Percentiles rank a stretch among this genome's conserved stretches.
phyloP scores from a whole-genome alignment of 495 filamentous ascomycete species.

The Penicillium daleae region DNA sequence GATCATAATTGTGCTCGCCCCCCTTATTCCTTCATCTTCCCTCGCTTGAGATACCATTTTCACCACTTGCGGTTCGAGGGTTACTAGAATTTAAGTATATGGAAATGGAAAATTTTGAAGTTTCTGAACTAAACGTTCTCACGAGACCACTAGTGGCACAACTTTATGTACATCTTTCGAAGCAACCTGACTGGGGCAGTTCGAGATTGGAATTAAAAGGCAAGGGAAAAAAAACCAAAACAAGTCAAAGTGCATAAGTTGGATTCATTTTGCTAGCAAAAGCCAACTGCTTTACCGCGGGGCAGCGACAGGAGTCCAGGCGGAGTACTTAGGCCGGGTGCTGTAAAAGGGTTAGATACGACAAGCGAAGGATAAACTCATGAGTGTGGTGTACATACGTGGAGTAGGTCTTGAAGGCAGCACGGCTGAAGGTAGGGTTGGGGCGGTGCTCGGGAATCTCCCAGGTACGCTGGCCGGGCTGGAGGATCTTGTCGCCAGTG shows the following conservation, averaged over 20 bases:
- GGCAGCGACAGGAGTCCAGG: conserved; percentile 52
- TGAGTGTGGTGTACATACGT: conserved; percentile 64
- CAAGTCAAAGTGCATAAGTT: conserved; percentile 19
- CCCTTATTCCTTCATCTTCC: conserved; percentile 25
- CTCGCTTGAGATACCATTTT: conserved; percentile 37
- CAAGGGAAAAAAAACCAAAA: conserved; percentile 23
- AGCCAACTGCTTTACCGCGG: conserved; percentile 40
- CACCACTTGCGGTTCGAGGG: conserved; percentile 24
- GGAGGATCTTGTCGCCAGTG: conserved; percentile 69
- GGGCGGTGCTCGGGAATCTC: conserved; percentile 73
- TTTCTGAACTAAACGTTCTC: conserved; percentile 25
- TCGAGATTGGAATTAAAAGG: conserved; percentile 18
- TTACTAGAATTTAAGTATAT: conserved; percentile 20
- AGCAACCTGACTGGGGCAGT: conserved; percentile 9
- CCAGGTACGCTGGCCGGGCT: conserved; percentile 69
- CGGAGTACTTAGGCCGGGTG: conserved; percentile 46
- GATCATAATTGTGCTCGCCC: conserved; percentile 18
- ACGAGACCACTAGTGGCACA: conserved; percentile 37
- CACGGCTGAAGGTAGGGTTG: conserved; percentile 72
- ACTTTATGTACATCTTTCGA: conserved; percentile 49
- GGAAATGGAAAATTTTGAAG: conserved; percentile 23
- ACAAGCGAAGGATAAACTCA: neutral
- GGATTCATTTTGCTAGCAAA: conserved; percentile 25
- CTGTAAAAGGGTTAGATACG: conserved; percentile 26
- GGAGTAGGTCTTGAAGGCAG: conserved; percentile 88